These are phyloP conservation scores for Claviceps digitariae DNA, from an alignment of 2,329 filamentous ascomycete genomes.

Conservation along the genomic window DNA sequence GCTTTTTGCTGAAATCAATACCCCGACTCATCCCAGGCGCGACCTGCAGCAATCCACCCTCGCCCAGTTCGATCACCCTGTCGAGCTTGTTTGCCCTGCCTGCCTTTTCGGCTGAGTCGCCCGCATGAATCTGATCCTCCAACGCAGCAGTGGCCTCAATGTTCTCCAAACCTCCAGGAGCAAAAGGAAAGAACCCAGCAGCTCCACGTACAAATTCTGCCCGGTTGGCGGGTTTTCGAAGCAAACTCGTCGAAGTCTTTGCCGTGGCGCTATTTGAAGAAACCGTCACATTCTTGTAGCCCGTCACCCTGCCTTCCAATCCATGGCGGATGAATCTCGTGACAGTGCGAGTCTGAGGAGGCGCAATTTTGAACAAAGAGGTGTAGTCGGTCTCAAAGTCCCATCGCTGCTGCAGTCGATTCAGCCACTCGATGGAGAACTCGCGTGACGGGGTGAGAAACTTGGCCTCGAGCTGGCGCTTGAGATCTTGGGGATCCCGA, in stretches of 20 bases:
- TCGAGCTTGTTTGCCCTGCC: conserved; percentile 50
- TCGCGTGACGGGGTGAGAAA: conserved; percentile 67
- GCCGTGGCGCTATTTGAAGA: conserved; percentile 80
- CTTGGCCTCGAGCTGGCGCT: conserved; percentile 57
- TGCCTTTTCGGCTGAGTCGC: conserved; percentile 28
- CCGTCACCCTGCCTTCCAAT: conserved; percentile 80
- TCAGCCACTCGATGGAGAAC: conserved; percentile 79
- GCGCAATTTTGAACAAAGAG: conserved; percentile 75
- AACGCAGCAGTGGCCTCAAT: conserved; percentile 75
- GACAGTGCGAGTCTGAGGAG: conserved; percentile 87
- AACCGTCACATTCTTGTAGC: conserved; percentile 87
- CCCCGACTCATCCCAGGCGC: conserved; percentile 75
- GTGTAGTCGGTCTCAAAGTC: conserved; percentile 66
- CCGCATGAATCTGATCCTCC: conserved; percentile 58
- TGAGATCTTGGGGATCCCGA: conserved; percentile 47
- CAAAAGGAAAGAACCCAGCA: conserved; percentile 88
- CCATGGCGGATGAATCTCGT: conserved; percentile 86
- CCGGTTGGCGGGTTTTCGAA: conserved; percentile 71
- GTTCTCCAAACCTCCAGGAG: conserved; percentile 75
- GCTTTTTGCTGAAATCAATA: conserved; percentile 53
- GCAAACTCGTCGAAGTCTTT: conserved; percentile 85
- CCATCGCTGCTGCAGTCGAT: conserved; percentile 80
- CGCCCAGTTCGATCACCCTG: conserved; percentile 72
- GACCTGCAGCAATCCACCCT: conserved; percentile 65
- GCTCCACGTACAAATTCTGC: conserved; percentile 88